Conservation (phyloP, 73 alveolate species). For the Tetrahymena elliotti region DNA sequence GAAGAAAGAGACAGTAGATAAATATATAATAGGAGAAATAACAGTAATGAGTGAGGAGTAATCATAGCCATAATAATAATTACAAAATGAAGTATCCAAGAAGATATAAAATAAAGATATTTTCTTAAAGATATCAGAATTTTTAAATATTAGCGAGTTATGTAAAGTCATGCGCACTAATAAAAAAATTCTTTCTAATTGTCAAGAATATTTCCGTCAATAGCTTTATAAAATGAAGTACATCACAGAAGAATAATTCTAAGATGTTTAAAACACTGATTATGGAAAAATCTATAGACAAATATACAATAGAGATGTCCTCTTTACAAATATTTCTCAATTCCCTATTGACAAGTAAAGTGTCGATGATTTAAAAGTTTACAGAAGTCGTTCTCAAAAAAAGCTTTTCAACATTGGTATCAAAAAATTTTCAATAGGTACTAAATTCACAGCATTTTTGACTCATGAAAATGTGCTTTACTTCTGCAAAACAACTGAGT, state of each 20-base stretch:
- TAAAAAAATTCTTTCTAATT: neutral
- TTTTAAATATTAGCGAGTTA: neutral
- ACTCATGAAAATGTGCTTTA: neutral
- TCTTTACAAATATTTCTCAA: neutral
- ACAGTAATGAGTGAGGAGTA: neutral
- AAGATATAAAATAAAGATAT: neutral
- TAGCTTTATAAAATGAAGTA: neutral
- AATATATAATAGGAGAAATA: neutral
- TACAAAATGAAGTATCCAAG: neutral
- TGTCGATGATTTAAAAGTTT: neutral
- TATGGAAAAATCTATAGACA: neutral
- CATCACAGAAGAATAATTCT: neutral
- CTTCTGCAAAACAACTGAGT: neutral
- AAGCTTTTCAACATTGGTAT: neutral
- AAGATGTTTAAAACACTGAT: neutral
- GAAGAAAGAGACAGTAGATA: neutral
- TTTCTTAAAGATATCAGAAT: neutral
- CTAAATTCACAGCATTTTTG: neutral
- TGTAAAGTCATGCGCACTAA: neutral
- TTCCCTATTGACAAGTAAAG: neutral
- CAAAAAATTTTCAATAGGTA: neutral
- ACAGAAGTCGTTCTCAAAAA: neutral
- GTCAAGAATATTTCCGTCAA: neutral
- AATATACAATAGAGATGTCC: neutral
- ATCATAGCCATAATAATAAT: neutral